Evolutionary conservation across 2,329 filamentous ascomycete species (phyloP), one percentile per base, ranked within the genome.

Genomic region (Diplocarpon mali): DNA sequence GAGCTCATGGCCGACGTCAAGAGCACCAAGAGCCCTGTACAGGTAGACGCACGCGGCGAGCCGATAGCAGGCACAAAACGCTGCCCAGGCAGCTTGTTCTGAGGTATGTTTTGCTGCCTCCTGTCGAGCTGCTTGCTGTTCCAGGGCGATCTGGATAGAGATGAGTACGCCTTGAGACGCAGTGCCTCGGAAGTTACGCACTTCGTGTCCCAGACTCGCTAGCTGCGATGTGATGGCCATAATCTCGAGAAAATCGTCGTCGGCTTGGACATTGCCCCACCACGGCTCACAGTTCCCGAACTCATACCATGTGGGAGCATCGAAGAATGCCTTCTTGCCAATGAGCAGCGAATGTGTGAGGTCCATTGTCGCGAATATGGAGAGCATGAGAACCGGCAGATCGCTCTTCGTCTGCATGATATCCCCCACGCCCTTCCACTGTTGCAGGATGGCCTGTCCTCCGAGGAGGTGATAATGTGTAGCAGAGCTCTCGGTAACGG

Each of bases 281-380:
- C 67, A 69, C 1, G 66, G 60, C 9, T 65, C 61, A 0, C 62
- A 62, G 16, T 61, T 54, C 3, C 66, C 65, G 31, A 69, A 64
- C 2, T 59, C 56, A 27, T 61, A 54, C 67, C 67, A 69, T 2
- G 62, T 60, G 0, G 54, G 50, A 1, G 63, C 59, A 1, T 63
- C 56, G 7, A 67, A 68, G 8, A 62, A 65, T 1, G 66, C 65
- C 4, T 57, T 47, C 14, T 58, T 57, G 0, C 65, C 65, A 14
- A 63, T 65, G 1, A 69, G 55, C 44, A 69, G 50, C 1, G 66
- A 60, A 9, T 65, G 62, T 0, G 66, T 69, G 9, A 69, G 57
- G 44, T 69, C 67, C 43, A 65, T 64, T 0, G 67, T 67, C 2
- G 62, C 62, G 37, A 69, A 69, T 38, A 68, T 66, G 0, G 67